Evolutionary conservation across 306 rosid genomes (phyloP), one percentile per base, ranked within the genome.

Genomic region (Vigna trinervia): DNA sequence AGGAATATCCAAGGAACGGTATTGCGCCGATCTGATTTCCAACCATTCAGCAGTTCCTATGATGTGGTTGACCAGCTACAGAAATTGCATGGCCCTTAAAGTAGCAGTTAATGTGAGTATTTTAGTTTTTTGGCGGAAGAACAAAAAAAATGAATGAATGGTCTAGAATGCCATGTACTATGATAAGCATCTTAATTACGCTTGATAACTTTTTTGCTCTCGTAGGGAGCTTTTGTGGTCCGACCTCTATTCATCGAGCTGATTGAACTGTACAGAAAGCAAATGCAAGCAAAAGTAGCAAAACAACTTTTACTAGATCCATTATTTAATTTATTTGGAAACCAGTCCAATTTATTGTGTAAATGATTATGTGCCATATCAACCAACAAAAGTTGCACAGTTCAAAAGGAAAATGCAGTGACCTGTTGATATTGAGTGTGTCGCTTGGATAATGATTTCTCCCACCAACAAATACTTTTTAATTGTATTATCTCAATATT

Each of bases 21-120:
- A 15, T 91, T 95, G 58, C 98, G 77, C 79, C 92, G 98, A 32
- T 86, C 98, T 28, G 88, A 95, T 84, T 75, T 88, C 61, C 97
- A 94, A 80, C 85, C 77, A 69, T 83, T 95, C 46, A 89, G 95
- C 85, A 82, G 85, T 78, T 87, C 98, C 9, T 79, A 53, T 28
- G 93, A 92, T 52, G 89, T 94, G 86, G 93, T 89, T 73, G 88
- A 89, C 87, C 89, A 82, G 69, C 81, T 95, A 63, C 84, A 85
- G 73, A 86, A 84, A 65, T 71, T 89, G 87, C 89, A 72, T 77
- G 76, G 86, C 82, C 92, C 96, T 65, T 84, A 23, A 87, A 73
- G 83, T 32, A 53, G 68, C 81, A 77, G 50, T 56, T 74, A 17
- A 68, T 52, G 84, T 80, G 76, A 73, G 81, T 58, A 73, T 38